Evolutionary conservation across 805 yeast species (phyloP).

Genomic region (Suhomyces sp.): DNA sequence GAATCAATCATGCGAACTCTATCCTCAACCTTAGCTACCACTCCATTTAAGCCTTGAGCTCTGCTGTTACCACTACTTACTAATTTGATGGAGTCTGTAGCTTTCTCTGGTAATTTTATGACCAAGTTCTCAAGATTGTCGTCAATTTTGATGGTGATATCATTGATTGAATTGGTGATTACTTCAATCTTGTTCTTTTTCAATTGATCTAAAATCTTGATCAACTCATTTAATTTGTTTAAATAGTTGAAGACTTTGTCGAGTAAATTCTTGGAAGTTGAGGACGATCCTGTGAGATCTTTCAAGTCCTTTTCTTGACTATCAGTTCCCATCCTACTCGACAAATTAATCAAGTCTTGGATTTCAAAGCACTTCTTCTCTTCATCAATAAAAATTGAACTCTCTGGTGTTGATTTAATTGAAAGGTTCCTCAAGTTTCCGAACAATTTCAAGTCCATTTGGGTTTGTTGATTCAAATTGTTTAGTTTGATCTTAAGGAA

Average conservation of each 20-base stretch:
- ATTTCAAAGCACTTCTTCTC: slow-evolving; percentile 28
- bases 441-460: slow-evolving; percentile 25
- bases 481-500: slow-evolving; percentile 30
- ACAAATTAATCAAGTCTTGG: slow-evolving; percentile 26
- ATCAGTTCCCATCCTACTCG: slow-evolving; percentile 21
- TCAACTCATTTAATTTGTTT: slow-evolving; percentile 30
- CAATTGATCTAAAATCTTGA: slow-evolving; percentile 35
- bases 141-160: slow-evolving; percentile 30
- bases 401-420: slow-evolving; percentile 16
- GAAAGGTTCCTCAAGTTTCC: slow-evolving; percentile 29
- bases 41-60: too few relatives aligned
- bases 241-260: slow-evolving; percentile 28
- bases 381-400: slow-evolving; percentile 22
- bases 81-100: slow-evolving; percentile 6
- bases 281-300: not conserved
- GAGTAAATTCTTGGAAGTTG: slow-evolving; percentile 16
- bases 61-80: too few relatives aligned
- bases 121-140: slow-evolving; percentile 14
- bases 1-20: too few relatives aligned
- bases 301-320: slow-evolving; percentile 1
- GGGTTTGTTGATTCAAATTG: slow-evolving; percentile 12
- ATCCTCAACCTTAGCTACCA: too few relatives aligned
- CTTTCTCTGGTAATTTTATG: slow-evolving; percentile 14
- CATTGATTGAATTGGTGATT: slow-evolving; percentile 24
- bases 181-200: slow-evolving; percentile 26